phyloP scores from a whole-genome alignment of 176 grass and related monocot genomes.

The Chloris gayana region DNA sequence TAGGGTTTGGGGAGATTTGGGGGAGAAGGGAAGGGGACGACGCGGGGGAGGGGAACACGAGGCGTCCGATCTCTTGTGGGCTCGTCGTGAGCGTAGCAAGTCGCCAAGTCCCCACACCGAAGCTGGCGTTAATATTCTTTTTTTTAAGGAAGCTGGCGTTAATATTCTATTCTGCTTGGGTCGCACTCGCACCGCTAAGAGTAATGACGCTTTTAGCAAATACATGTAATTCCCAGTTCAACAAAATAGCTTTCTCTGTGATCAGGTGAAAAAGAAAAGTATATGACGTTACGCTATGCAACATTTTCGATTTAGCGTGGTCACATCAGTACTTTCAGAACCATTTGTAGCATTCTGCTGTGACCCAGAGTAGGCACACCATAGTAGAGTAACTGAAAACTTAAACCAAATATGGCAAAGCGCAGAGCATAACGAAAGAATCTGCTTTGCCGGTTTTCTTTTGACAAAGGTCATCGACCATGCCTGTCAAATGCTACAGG shows the following conservation, averaged over 20 bases:
- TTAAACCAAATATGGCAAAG: not conserved
- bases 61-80: conserved; percentile 45
- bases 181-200: not conserved
- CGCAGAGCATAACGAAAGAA: conserved; percentile 1
- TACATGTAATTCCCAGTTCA: not conserved
- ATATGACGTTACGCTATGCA: too few relatives aligned
- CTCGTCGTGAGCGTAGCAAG: conserved; percentile 1
- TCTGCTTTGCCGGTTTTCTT: conserved; percentile 37
- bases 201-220: not conserved
- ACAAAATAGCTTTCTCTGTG: not conserved
- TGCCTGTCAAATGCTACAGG: too few relatives aligned
- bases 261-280: not conserved
- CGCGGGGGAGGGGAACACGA: conserved; percentile 32
- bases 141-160: not conserved
- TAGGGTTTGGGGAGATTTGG: conserved; percentile 55
- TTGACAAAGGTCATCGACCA: conserved; percentile 29
- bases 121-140: not conserved
- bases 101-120: not conserved
- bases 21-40: conserved; percentile 17
- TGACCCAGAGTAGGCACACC: not conserved
- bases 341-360: not conserved
- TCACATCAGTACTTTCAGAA: not conserved
- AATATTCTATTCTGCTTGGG: not conserved
- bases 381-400: not conserved
- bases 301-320: not conserved